These are phyloP conservation scores for Trametes gibbosa DNA, from an alignment of 768 basidiomycete species.

Conservation along the genomic window DNA sequence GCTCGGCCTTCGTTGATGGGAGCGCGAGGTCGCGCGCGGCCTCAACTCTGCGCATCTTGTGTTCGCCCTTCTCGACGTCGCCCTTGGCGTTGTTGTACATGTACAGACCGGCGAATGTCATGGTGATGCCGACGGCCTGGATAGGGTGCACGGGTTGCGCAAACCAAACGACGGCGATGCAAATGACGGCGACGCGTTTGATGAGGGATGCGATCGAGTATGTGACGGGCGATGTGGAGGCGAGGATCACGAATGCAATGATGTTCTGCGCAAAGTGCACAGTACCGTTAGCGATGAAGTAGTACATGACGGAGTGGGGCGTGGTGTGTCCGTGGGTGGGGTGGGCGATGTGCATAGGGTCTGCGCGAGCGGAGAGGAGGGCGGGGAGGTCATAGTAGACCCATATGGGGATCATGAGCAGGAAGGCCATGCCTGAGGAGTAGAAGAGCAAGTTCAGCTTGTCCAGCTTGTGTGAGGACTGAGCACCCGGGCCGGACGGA, in stretches of 20 bases:
- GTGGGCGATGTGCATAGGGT: constrained; percentile 43
- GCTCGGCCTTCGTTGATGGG: constrained; percentile 64
- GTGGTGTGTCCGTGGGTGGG: constrained; percentile 42
- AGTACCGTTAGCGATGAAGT: constrained; percentile 91
- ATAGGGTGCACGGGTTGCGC: constrained; percentile 79
- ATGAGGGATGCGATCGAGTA: constrained; percentile 98
- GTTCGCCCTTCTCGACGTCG: constrained; percentile 92
- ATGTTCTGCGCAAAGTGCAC: constrained; percentile 98
- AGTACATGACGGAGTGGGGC: constrained; percentile 67
- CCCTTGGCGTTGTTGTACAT: constrained; percentile 95
- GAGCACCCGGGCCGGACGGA: constrained; percentile 49
- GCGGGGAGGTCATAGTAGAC: constrained; percentile 79
- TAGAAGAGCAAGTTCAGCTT: constrained; percentile 96
- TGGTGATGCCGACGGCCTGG: constrained; percentile 83
- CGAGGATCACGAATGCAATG: constrained; percentile 94
- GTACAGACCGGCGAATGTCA: constrained; percentile 90
- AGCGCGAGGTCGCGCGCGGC: constrained; percentile 66
- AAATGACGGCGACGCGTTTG: constrained; percentile 97
- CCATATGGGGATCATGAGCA: constrained; percentile 97
- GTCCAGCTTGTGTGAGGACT: constrained; percentile 77
- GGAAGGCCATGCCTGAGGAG: constrained; percentile 90
- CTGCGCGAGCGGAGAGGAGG: constrained; percentile 47
- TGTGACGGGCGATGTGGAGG: constrained; percentile 95
- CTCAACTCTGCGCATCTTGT: constrained; percentile 75
- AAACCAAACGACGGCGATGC: constrained; percentile 97